Conservation (phyloP, 192 early-diverging fungal genomes). For the Coemansia sp. region DNA sequence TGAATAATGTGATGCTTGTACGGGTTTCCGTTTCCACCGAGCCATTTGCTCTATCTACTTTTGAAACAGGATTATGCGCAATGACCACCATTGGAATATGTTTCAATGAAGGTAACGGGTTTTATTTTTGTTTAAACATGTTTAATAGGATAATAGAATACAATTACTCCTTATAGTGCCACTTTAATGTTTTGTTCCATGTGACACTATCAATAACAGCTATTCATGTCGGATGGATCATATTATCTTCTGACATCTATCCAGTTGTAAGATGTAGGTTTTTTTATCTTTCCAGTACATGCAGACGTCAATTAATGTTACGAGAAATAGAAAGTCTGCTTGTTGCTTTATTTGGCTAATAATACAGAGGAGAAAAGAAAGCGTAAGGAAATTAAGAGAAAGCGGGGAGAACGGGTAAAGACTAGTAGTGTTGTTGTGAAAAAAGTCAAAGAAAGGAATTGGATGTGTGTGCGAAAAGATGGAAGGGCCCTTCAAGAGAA, state of each 20-base stretch:
- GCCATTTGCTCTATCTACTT: neutral
- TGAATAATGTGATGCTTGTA: no score
- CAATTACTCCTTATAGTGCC: neutral
- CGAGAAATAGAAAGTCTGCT: neutral
- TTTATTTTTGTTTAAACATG: neutral
- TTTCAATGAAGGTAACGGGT: neutral
- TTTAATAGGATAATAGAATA: neutral
- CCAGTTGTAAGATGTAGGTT: no score
- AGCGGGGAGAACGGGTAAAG: neutral
- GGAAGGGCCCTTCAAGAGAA: neutral
- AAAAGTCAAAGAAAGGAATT: neutral
- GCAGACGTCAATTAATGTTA: neutral
- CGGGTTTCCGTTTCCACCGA: neutral
- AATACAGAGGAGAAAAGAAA: constrained; percentile 8
- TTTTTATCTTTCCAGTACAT: no score
- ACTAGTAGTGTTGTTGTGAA: neutral
- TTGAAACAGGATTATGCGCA: neutral
- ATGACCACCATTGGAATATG: neutral
- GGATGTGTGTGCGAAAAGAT: neutral
- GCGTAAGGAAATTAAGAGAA: neutral
- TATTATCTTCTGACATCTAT: no score
- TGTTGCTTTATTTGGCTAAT: constrained; percentile 10
- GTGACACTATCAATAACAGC: neutral
- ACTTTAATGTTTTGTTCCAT: neutral
- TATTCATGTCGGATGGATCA: no score